A percentile compares a stretch with the other conserved stretches of the same genome.
Conservation (phyloP, 1,284 basidiomycete genomes). For the Ustilago tritici region DNA sequence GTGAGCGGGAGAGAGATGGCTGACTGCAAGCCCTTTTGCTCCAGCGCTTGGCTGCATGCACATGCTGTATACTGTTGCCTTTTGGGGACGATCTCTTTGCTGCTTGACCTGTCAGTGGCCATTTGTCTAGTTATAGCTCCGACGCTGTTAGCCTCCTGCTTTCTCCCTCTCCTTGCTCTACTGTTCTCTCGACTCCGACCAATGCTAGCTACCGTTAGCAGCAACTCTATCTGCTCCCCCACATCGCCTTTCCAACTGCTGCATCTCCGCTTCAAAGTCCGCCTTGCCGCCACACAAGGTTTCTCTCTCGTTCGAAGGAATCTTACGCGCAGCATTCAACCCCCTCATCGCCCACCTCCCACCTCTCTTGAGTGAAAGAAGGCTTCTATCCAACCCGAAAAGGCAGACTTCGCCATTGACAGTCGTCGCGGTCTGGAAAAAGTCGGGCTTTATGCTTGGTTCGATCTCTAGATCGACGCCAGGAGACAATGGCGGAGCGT, state of each 20-base stretch:
- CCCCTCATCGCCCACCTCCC: background rate
- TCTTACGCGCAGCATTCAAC: conserved; percentile 18
- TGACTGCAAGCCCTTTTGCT: background rate
- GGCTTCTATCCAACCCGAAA: too few relatives aligned
- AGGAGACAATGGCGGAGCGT: conserved; percentile 16
- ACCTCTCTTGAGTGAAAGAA: background rate
- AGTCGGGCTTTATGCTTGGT: conserved; percentile 7
- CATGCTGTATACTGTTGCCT: background rate
- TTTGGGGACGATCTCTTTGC: conserved; percentile 14
- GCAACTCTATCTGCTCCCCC: conserved; percentile 8
- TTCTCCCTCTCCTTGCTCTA: conserved; percentile 1
- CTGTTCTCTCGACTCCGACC: background rate
- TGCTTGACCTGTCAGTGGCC: conserved; percentile 5
- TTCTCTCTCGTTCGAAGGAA: conserved; percentile 21
- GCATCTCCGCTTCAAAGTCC: conserved; percentile 15
- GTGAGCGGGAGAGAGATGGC: background rate
- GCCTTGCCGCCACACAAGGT: conserved; percentile 30
- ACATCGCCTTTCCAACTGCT: background rate
- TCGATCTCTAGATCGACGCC: conserved; percentile 9
- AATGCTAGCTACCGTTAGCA: background rate
- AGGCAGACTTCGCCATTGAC: background rate
- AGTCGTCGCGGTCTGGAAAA: conserved; percentile 8
- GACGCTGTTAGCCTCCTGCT: conserved; percentile 23
- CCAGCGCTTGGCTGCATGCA: conserved; percentile 1
- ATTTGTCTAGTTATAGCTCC: conserved; percentile 11